Percentiles rank a stretch among this genome's conserved stretches.
These are phyloP conservation scores for Phragmites australis DNA, from an alignment of 176 grass and related monocot genomes.

Conservation along the genomic window DNA sequence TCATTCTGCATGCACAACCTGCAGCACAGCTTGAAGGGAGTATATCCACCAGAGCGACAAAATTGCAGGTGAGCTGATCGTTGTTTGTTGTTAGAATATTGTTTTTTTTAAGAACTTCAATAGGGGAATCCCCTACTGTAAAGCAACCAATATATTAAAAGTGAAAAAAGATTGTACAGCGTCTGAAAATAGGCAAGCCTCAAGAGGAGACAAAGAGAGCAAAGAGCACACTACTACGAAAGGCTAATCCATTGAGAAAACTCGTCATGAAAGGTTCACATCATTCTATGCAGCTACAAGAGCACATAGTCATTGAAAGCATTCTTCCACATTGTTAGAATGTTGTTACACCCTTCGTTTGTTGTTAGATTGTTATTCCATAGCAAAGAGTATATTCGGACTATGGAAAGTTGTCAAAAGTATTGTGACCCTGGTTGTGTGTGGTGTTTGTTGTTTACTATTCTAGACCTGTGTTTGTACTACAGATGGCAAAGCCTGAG, in stretches of 20 bases:
- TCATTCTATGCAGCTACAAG: too few species aligned
- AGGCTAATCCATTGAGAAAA: too few species aligned
- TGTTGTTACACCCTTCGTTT: not conserved
- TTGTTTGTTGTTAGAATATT: not conserved
- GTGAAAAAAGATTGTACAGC: too few species aligned
- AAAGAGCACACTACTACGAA: too few species aligned
- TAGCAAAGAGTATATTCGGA: not conserved
- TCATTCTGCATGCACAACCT: not conserved
- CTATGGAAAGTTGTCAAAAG: not conserved
- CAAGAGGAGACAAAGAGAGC: too few species aligned
- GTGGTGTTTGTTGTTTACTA: not conserved
- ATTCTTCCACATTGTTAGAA: too few species aligned
- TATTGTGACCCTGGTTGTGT: not conserved
- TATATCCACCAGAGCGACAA: not conserved
- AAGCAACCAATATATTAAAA: too few species aligned
- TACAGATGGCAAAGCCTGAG: not conserved
- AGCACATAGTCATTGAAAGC: too few species aligned
- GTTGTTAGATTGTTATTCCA: not conserved
- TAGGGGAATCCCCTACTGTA: too few species aligned
- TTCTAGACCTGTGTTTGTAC: not conserved
- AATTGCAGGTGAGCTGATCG: not conserved
- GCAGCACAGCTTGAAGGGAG: not conserved
- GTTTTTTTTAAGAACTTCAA: too few species aligned
- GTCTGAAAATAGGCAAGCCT: too few species aligned
- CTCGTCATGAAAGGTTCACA: too few species aligned